phyloP scores from a whole-genome alignment of 2,329 filamentous ascomycete species.

The Exophiala oligosperma region DNA sequence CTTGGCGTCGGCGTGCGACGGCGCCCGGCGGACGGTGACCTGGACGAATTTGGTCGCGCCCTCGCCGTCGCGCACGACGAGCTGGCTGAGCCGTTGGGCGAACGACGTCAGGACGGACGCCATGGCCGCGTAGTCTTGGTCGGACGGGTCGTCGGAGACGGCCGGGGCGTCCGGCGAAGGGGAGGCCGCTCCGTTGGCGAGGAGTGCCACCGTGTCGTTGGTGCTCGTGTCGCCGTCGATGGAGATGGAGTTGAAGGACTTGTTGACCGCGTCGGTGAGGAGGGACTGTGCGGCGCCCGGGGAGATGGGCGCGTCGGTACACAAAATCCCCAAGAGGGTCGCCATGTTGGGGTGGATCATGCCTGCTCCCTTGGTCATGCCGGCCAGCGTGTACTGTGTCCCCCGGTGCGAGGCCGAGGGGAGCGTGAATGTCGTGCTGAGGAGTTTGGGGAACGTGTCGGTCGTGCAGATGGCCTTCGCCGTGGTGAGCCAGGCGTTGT shows the following conservation, averaged over 20 bases:
- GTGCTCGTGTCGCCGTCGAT: slow-evolving; percentile 97
- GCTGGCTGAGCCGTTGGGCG: slow-evolving; percentile 79
- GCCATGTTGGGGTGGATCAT: slow-evolving; percentile 99
- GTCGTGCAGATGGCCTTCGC: slow-evolving; percentile 96
- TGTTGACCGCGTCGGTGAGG: slow-evolving; percentile 72
- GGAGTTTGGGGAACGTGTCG: slow-evolving; percentile 95
- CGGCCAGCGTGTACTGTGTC: slow-evolving; percentile 71
- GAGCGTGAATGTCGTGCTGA: slow-evolving; percentile 79
- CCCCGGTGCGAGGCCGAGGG: slow-evolving; percentile 70
- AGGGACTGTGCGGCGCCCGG: slow-evolving; percentile 66
- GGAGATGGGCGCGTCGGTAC: slow-evolving; percentile 83
- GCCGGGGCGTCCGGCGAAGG: slow-evolving; percentile 58
- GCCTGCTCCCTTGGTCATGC: slow-evolving; percentile 96
- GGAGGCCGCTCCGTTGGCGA: slow-evolving; percentile 93
- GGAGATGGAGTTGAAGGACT: slow-evolving; percentile 94
- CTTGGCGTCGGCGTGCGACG: slow-evolving; percentile 68
- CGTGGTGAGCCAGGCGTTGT: slow-evolving; percentile 82
- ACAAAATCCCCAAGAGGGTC: slow-evolving; percentile 86
- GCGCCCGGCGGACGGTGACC: slow-evolving; percentile 75
- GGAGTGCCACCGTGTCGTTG: slow-evolving; percentile 90
- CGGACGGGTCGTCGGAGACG: slow-evolving; percentile 38
- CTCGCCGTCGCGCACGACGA: slow-evolving; percentile 93
- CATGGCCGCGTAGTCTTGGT: slow-evolving; percentile 68
- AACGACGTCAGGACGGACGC: slow-evolving; percentile 71
- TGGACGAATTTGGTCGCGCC: slow-evolving; percentile 98